A percentile compares a stretch with the other conserved stretches of the same genome.
Conservation (phyloP, 73 alveolate genomes). For the Stentor coeruleus region DNA sequence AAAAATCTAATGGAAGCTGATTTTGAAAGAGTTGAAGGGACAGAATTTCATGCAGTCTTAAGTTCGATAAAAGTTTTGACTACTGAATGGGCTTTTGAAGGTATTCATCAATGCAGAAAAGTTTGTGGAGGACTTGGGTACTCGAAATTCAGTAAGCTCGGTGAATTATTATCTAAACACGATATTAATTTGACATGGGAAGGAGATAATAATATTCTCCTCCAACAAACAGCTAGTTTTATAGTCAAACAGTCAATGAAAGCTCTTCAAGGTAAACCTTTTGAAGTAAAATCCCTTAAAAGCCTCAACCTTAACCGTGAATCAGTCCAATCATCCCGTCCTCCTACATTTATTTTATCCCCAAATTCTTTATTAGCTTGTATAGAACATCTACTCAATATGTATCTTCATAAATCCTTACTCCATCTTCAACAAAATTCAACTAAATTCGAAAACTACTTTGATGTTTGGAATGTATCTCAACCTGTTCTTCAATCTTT, state of each 20-base stretch:
- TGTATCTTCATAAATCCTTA: not conserved
- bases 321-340: not conserved
- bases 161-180: constrained; percentile 35
- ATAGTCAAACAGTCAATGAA: constrained; percentile 32
- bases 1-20: constrained; percentile 10
- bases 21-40: constrained; percentile 23
- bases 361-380: not conserved
- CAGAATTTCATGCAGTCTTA: constrained; percentile 55
- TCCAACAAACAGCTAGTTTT: constrained; percentile 57
- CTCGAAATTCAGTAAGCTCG: constrained; percentile 51
- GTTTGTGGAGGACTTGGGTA: constrained; percentile 87
- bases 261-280: constrained; percentile 27
- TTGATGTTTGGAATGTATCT: too few relatives aligned
- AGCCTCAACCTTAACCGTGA: constrained; percentile 3
- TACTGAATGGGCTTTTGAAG: constrained; percentile 53
- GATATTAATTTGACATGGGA: constrained; percentile 79
- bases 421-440: too few relatives aligned
- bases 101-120: constrained; percentile 56
- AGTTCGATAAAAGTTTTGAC: constrained; percentile 56
- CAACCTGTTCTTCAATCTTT: too few relatives aligned
- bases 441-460: too few relatives aligned
- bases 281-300: constrained; percentile 14
- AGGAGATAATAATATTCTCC: constrained; percentile 78
- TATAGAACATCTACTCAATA: not conserved
- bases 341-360: not conserved